These are phyloP conservation scores for Globisporangium solare DNA, from an alignment of 352 stramenopile genomes.

Conservation along the genomic window DNA sequence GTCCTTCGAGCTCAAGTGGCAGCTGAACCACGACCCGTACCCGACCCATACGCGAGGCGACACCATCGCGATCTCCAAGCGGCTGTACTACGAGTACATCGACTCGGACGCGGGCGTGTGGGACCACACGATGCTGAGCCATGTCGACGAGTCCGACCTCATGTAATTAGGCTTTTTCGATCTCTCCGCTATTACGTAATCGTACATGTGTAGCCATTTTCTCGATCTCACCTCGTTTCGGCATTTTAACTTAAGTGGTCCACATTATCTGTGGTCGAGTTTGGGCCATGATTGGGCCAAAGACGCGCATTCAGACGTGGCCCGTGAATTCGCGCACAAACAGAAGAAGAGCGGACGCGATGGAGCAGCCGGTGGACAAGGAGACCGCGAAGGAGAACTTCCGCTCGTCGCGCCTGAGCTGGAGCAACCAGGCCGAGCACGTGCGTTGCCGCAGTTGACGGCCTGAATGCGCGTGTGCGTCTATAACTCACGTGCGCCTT, in stretches of 20 bases:
- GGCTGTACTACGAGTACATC: slow-evolving; percentile 47
- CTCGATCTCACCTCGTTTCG: slow-evolving; percentile 3
- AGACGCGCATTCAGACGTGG: slow-evolving; percentile 8
- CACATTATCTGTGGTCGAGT: too few relatives aligned
- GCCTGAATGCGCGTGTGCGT: background rate
- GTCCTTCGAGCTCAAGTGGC: slow-evolving; percentile 73
- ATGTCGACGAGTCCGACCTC: background rate
- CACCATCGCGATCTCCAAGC: slow-evolving; percentile 45
- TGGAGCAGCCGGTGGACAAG: slow-evolving; percentile 58
- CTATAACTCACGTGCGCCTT: slow-evolving; percentile 1
- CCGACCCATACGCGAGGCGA: slow-evolving; percentile 40
- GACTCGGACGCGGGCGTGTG: slow-evolving; percentile 9
- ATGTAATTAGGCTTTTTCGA: slow-evolving; percentile 7
- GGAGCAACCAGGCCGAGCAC: slow-evolving; percentile 82
- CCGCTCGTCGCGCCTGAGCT: slow-evolving; percentile 71
- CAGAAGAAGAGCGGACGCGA: slow-evolving; percentile 4
- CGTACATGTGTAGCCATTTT: slow-evolving; percentile 10
- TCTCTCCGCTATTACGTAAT: background rate
- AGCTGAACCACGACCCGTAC: slow-evolving; percentile 50
- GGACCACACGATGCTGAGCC: background rate
- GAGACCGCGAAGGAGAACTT: slow-evolving; percentile 69
- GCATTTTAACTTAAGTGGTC: background rate
- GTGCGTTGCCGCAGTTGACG: slow-evolving; percentile 25
- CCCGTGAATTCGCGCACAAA: slow-evolving; percentile 7
- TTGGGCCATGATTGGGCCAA: background rate